A percentile compares a stretch with the other conserved stretches of the same genome.
These are phyloP conservation scores for Wallacemonas sp. DNA, from an alignment of 208 protist genomes.

Conservation along the genomic window DNA sequence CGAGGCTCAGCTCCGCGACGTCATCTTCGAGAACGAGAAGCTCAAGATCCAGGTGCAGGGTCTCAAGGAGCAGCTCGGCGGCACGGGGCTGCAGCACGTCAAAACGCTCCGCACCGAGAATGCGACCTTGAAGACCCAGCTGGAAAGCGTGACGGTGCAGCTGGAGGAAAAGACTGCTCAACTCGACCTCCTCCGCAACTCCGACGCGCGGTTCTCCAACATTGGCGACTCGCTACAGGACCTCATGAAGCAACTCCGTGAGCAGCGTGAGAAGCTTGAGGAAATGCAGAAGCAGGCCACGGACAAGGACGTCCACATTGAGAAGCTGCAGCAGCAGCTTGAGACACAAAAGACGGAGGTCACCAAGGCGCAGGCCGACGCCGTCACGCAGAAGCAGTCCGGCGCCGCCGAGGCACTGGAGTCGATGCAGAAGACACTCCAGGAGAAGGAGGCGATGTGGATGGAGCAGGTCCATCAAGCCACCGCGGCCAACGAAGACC, in stretches of 20 bases:
- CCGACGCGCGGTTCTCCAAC: constrained; percentile 42
- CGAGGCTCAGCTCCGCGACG: constrained; percentile 23
- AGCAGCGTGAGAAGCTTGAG: constrained; percentile 36
- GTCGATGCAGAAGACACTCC: neutral
- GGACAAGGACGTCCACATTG: constrained; percentile 38
- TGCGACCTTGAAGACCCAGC: constrained; percentile 24
- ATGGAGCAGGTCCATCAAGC: constrained; percentile 1
- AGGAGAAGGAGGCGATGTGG: constrained; percentile 17
- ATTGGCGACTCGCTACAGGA: constrained; percentile 42
- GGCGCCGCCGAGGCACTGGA: neutral
- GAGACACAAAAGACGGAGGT: constrained; percentile 17
- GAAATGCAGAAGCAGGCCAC: constrained; percentile 20
- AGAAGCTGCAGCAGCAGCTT: constrained; percentile 22
- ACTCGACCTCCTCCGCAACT: constrained; percentile 32
- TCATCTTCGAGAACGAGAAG: constrained; percentile 67
- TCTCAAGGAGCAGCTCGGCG: constrained; percentile 22
- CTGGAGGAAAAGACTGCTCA: constrained; percentile 52
- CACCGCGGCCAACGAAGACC: neutral
- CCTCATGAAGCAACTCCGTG: constrained; percentile 30
- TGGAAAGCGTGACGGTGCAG: constrained; percentile 28
- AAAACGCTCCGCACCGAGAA: constrained; percentile 24
- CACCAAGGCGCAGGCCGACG: constrained; percentile 28
- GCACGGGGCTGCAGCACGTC: constrained; percentile 27
- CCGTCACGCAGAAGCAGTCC: neutral
- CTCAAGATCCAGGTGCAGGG: constrained; percentile 45